phyloP scores from a whole-genome alignment of 129 eudicot species.

The Chrysanthemum lavandulifolium region DNA sequence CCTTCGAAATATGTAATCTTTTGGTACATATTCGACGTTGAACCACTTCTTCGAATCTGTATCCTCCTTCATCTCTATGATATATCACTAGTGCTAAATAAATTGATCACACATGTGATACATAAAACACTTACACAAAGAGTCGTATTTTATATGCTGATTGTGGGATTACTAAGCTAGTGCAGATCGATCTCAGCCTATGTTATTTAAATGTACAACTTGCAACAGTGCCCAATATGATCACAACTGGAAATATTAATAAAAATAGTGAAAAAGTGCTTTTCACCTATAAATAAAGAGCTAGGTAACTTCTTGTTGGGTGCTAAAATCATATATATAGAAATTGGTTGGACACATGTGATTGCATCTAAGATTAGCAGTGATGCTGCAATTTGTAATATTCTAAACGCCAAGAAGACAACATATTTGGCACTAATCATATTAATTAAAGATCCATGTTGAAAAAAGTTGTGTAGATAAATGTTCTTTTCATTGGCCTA shows the following conservation, averaged over 20 bases:
- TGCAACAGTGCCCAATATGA: constrained; percentile 8
- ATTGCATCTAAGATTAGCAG: constrained; percentile 20
- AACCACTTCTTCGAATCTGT: constrained; percentile 41
- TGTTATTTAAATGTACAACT: constrained; percentile 8
- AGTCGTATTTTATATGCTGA: constrained; percentile 14
- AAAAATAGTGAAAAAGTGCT: background rate
- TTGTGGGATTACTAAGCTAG: constrained; percentile 1
- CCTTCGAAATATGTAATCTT: constrained; percentile 46
- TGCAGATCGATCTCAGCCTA: constrained; percentile 28
- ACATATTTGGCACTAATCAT: constrained; percentile 8
- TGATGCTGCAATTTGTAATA: constrained; percentile 26
- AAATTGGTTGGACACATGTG: constrained; percentile 34
- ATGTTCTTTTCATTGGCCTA: constrained; percentile 32
- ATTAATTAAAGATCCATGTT: constrained; percentile 12
- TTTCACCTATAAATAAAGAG: background rate
- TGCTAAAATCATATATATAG: constrained; percentile 12
- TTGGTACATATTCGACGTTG: constrained; percentile 46
- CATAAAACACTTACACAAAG: background rate
- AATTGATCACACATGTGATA: constrained; percentile 26
- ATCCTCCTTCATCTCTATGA: constrained; percentile 30
- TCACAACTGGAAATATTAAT: constrained; percentile 5
- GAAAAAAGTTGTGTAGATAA: constrained; percentile 21
- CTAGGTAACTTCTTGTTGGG: constrained; percentile 20
- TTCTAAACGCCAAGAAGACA: constrained; percentile 26
- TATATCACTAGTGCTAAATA: constrained; percentile 6